A percentile compares a stretch with the other conserved stretches of the same genome.
These are phyloP conservation scores for Conticribra guillardii DNA, from an alignment of 108 stramenopile species.

Conservation along the genomic window DNA sequence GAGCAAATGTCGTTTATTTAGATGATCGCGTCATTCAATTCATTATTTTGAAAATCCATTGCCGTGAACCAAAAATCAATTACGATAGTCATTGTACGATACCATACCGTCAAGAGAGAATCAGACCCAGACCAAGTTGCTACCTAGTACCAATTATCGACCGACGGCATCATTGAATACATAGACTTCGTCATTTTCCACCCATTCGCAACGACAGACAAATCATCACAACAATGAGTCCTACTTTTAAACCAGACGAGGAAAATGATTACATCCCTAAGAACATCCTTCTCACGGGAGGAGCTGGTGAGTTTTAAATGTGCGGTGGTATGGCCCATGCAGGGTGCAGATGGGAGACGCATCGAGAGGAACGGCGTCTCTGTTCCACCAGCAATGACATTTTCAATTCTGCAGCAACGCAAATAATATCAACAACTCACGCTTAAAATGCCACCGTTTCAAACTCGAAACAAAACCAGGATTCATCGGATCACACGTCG, in stretches of 20 bases:
- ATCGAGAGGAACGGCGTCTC: conserved; percentile 17
- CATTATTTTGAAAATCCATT: too few species aligned
- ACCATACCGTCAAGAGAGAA: too few species aligned
- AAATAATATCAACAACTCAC: not conserved
- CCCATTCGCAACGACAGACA: too few species aligned
- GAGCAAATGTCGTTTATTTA: too few species aligned
- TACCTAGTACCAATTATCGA: too few species aligned
- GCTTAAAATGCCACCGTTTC: conserved; percentile 5
- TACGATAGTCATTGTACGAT: too few species aligned
- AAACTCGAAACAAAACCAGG: conserved; percentile 37
- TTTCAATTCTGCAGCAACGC: too few species aligned
- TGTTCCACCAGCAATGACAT: not conserved
- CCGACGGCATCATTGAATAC: too few species aligned
- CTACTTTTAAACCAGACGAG: conserved; percentile 37
- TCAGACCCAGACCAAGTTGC: too few species aligned
- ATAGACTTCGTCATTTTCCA: too few species aligned
- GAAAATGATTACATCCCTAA: conserved; percentile 79
- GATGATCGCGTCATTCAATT: too few species aligned
- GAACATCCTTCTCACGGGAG: conserved; percentile 96
- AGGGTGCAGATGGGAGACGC: not conserved
- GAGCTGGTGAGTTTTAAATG: conserved; percentile 87
- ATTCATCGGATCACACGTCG: conserved; percentile 95
- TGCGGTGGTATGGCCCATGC: not conserved
- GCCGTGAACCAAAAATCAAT: too few species aligned
- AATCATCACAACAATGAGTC: conserved; percentile 27